Conservation (phyloP, 2,329 filamentous ascomycete genomes). For the Coleophoma crateriformis region DNA sequence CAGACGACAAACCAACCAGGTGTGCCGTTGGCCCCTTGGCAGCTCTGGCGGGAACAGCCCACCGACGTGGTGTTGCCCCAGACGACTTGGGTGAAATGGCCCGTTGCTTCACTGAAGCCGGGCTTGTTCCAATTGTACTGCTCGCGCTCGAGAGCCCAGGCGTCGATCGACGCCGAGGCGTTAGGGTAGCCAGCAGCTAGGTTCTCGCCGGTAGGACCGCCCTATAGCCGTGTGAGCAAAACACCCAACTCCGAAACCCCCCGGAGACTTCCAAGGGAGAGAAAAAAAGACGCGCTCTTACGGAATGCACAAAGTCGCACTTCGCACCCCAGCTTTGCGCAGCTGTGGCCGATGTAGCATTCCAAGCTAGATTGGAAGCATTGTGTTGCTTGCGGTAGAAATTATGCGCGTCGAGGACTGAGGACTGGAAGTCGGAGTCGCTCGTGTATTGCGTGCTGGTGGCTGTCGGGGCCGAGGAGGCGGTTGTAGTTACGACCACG, state of each 20-base stretch:
- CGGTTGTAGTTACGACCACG: conserved; percentile 36
- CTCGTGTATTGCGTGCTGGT: conserved; percentile 33
- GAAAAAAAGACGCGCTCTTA: conserved; percentile 15
- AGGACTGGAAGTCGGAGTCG: conserved; percentile 34
- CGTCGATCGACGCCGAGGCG: conserved; percentile 51
- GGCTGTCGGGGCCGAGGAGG: conserved; percentile 2
- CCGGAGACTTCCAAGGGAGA: not conserved
- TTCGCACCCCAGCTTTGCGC: conserved; percentile 42
- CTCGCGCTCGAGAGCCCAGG: conserved; percentile 58
- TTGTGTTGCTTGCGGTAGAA: conserved; percentile 58
- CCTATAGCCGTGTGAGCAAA: conserved; percentile 23
- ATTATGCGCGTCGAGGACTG: conserved; percentile 63
- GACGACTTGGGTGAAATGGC: conserved; percentile 70
- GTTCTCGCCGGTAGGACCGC: conserved; percentile 68
- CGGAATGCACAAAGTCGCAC: conserved; percentile 48
- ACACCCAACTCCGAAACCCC: too few relatives aligned
- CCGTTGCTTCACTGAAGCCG: conserved; percentile 53
- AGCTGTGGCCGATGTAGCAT: conserved; percentile 52
- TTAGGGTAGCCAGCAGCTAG: conserved; percentile 63
- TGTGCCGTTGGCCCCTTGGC: conserved; percentile 32
- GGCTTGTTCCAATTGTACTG: conserved; percentile 53
- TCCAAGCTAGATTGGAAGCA: conserved; percentile 56
- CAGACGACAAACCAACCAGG: conserved; percentile 62
- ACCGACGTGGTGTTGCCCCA: conserved; percentile 59
- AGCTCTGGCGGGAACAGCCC: conserved; percentile 44